Conservation (phyloP, 805 yeast genomes). For the Teunomyces lycoperdinae region DNA sequence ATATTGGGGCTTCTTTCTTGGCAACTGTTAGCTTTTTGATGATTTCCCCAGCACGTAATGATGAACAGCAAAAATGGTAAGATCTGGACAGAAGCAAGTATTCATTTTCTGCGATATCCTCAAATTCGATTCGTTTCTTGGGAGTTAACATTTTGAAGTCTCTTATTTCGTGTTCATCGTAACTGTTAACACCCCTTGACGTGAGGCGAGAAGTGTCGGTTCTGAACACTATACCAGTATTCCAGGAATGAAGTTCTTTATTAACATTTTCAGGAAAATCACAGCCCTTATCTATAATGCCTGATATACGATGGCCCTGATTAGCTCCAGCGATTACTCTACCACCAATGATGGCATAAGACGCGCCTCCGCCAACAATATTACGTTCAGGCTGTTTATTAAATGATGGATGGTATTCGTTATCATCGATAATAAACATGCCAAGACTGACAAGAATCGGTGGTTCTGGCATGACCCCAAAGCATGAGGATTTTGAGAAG, state of each 20-base stretch:
- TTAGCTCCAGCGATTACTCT: slow-evolving; percentile 47
- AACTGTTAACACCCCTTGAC: slow-evolving; percentile 78
- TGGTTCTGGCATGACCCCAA: not conserved
- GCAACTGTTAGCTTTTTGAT: slow-evolving; percentile 29
- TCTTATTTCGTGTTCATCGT: slow-evolving; percentile 56
- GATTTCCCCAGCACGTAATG: slow-evolving; percentile 54
- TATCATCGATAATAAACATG: slow-evolving; percentile 88
- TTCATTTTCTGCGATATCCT: slow-evolving; percentile 47
- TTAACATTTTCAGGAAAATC: slow-evolving; percentile 63
- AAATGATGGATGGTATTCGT: slow-evolving; percentile 49
- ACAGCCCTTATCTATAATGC: slow-evolving; percentile 75
- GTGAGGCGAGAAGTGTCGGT: slow-evolving; percentile 54
- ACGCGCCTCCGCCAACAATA: slow-evolving; percentile 88
- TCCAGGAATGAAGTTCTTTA: slow-evolving; percentile 54
- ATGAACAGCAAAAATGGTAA: slow-evolving; percentile 74
- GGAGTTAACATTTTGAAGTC: slow-evolving; percentile 60
- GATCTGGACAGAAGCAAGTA: slow-evolving; percentile 38
- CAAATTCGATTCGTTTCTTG: slow-evolving; percentile 55
- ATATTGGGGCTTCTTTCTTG: slow-evolving; percentile 29
- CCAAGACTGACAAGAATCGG: slow-evolving; percentile 63
- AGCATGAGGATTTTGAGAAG: not conserved
- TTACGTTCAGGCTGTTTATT: slow-evolving; percentile 36
- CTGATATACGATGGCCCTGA: slow-evolving; percentile 44
- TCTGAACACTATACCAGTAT: slow-evolving; percentile 57
- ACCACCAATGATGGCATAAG: slow-evolving; percentile 75